Evolutionary conservation across 495 filamentous ascomycete genomes (phyloP).

Genomic region (Aspergillus funiculosus): DNA sequence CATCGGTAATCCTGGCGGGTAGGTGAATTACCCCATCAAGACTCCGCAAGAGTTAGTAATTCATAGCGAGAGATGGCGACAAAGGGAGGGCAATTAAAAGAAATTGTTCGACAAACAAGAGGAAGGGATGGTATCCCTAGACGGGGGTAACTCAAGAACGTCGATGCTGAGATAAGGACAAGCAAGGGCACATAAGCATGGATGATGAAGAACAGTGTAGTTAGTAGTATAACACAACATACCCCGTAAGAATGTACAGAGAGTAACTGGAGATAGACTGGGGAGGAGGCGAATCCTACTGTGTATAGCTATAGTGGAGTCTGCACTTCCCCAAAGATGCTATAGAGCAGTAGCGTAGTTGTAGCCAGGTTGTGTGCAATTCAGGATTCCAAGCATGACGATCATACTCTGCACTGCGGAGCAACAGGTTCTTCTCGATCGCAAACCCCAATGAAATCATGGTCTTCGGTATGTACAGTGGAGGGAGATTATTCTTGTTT

Average conservation of each 20-base stretch:
- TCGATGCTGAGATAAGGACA: conserved; percentile 8
- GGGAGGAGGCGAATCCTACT: no score
- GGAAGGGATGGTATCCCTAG: conserved; percentile 8
- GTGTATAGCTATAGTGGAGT: background rate
- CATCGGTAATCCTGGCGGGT: no score
- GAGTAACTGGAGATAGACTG: no score
- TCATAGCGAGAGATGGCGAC: background rate
- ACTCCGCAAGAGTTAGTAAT: background rate
- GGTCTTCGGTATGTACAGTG: background rate
- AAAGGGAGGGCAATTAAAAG: background rate
- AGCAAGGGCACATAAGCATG: conserved; percentile 13
- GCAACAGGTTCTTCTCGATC: no score
- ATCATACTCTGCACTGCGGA: conserved; percentile 8
- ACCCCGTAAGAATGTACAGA: background rate
- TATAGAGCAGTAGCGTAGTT: no score
- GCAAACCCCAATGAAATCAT: conserved; percentile 11
- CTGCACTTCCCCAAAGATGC: no score
- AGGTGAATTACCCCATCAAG: background rate
- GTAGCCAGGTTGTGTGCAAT: conserved; percentile 6
- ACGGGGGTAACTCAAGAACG: conserved; percentile 9
- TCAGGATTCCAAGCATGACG: conserved; percentile 8
- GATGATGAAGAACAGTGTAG: conserved; percentile 9
- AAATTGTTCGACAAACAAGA: background rate
- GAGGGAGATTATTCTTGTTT: no score
- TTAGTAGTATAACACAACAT: no score